A percentile compares a stretch with the other conserved stretches of the same genome.
Conservation (phyloP, 108 stramenopile genomes). For the Cyclotella sp. region DNA sequence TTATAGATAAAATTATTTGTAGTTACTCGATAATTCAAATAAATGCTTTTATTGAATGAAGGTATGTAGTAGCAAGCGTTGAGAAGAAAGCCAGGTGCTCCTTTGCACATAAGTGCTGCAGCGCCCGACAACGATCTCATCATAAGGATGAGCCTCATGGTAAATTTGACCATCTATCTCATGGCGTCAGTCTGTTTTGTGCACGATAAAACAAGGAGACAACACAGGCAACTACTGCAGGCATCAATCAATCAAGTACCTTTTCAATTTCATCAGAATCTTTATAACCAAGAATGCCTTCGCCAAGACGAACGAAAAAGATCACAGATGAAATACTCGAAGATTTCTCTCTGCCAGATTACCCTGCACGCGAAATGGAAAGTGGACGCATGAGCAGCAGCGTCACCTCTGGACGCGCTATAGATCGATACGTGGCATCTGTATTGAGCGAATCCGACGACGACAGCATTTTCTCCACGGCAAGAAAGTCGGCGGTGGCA, state of each 20-base stretch:
- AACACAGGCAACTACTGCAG: too few relatives aligned
- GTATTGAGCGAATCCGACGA: conserved; percentile 36
- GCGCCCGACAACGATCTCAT: too few relatives aligned
- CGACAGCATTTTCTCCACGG: conserved; percentile 19
- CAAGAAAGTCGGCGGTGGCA: conserved; percentile 13
- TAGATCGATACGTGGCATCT: conserved; percentile 46
- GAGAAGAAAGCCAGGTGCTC: too few relatives aligned
- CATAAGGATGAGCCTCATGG: too few relatives aligned
- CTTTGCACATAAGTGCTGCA: too few relatives aligned
- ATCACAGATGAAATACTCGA: conserved; percentile 24
- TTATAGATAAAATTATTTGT: too few relatives aligned
- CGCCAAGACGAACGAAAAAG: conserved; percentile 23
- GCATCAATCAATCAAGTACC: background rate
- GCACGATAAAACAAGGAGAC: too few relatives aligned
- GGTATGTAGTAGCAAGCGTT: too few relatives aligned
- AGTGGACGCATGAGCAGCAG: conserved; percentile 15
- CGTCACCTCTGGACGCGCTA: conserved; percentile 35
- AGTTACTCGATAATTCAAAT: too few relatives aligned
- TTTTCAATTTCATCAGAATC: background rate
- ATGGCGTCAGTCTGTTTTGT: too few relatives aligned
- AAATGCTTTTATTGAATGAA: too few relatives aligned
- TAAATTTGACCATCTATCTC: too few relatives aligned
- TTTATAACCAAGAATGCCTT: conserved; percentile 15
- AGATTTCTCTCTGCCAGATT: conserved; percentile 25
- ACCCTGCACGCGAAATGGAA: conserved; percentile 10